phyloP scores from a whole-genome alignment of 306 rosid genomes.

The Datisca glomerata region DNA sequence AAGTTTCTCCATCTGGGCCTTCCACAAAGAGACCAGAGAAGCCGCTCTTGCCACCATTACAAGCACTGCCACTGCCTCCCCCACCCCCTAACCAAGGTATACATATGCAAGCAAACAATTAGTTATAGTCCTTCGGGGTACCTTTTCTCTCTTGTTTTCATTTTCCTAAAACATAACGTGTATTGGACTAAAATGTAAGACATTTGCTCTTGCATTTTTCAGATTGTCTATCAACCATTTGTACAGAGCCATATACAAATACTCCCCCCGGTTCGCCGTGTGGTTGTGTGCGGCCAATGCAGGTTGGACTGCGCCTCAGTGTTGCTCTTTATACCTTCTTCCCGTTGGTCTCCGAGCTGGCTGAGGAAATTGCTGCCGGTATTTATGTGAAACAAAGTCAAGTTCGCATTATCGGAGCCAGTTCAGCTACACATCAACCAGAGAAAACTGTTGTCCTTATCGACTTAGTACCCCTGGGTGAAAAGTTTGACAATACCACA shows the following conservation, averaged over 20 bases:
- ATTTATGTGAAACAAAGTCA: conserved; percentile 72
- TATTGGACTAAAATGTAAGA: not conserved
- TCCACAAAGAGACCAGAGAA: conserved; percentile 32
- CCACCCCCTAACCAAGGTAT: conserved; percentile 96
- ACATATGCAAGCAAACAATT: too few species aligned
- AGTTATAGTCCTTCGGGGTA: conserved; percentile 8
- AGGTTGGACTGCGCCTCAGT: conserved; percentile 67
- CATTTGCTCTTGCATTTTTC: conserved; percentile 18
- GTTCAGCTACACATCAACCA: conserved; percentile 57
- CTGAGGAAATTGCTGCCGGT: conserved; percentile 49
- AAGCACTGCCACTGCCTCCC: conserved; percentile 71
- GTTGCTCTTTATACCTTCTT: conserved; percentile 73
- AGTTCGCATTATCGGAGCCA: conserved; percentile 81
- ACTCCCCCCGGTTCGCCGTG: conserved; percentile 95
- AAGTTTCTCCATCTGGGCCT: conserved; percentile 30
- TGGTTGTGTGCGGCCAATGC: conserved; percentile 78
- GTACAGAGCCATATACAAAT: conserved; percentile 65
- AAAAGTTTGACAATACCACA: conserved; percentile 57
- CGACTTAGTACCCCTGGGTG: conserved; percentile 70
- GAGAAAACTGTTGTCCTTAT: conserved; percentile 65
- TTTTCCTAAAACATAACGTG: not conserved
- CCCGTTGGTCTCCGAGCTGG: conserved; percentile 76
- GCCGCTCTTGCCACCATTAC: conserved; percentile 37
- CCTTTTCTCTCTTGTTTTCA: conserved; percentile 1
- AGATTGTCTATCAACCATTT: conserved; percentile 63